A percentile compares a stretch with the other conserved stretches of the same genome.
These are phyloP conservation scores for Apophysomyces sp. DNA, from an alignment of 371 early-diverging fungal genomes.

Conservation along the genomic window DNA sequence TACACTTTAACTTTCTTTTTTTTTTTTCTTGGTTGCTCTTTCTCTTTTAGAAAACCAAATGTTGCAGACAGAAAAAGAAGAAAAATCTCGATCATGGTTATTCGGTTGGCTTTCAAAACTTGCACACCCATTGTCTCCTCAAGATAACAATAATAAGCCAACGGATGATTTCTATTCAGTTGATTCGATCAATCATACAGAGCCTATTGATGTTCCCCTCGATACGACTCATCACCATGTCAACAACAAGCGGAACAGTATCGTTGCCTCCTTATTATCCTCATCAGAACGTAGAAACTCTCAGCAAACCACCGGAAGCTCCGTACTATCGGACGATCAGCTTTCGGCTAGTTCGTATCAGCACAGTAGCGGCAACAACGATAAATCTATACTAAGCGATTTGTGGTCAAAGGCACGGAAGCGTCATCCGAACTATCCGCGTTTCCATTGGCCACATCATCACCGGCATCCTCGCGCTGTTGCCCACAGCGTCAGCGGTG, in stretches of 20 bases:
- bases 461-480: constrained; percentile 4
- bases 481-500: constrained; percentile 8
- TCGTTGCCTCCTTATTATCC: neutral
- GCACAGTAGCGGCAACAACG: constrained; percentile 18
- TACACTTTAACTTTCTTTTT: neutral
- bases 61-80: constrained; percentile 1
- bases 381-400: constrained; percentile 27
- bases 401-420: constrained; percentile 34
- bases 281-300: constrained; percentile 27
- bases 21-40: neutral
- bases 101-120: constrained; percentile 5
- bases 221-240: neutral
- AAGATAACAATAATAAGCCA: neutral
- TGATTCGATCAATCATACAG: neutral
- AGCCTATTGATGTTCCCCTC: neutral
- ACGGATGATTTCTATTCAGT: constrained; percentile 1
- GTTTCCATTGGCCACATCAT: constrained; percentile 28
- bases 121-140: neutral
- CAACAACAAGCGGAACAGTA: neutral
- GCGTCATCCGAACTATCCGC: constrained; percentile 33
- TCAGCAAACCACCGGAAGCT: constrained; percentile 29
- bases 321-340: constrained; percentile 31
- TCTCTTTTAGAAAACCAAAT: neutral
- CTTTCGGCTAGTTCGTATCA: constrained; percentile 28
- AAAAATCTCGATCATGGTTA: constrained; percentile 7